Base-by-base conservation (phyloP, 345 rosid genomes). In the Gynandropsis gynandra region DNA sequence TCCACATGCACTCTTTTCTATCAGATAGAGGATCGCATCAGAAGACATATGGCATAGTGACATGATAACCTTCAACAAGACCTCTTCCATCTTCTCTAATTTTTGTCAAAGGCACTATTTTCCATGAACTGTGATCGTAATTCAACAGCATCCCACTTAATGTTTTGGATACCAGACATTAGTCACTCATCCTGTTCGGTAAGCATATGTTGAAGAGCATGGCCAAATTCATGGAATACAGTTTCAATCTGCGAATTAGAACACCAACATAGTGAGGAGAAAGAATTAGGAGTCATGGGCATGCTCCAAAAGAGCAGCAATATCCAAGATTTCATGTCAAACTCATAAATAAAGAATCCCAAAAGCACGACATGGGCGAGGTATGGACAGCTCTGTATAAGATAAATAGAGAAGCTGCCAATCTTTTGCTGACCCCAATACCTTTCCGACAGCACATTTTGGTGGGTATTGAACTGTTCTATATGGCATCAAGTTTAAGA, bases 121-220 rank as follows among this genome's bases (percentile, higher is more conserved):
- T 90, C 96, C 98, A 90, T 90, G 68, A 90, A 90, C 61, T 90
- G 96, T 9, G 98, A 90, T 41, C 96, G 95, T 66, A 90, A 71
- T 66, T 90, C 96, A 65, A 90, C 85, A 58, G 98, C 98, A 74
- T 90, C 98, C 98, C 98, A 87, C 67, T 90, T 95, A 18, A 90
- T 72, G 55, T 87, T 89, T 27, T 89, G 76, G 50, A 76, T 78
- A 47, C 96, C 98, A 74, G 98, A 73, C 49, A 87, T 92, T 46
- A 90, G 82, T 41, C 98, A 85, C 73, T 90, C 98, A 19, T 90
- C 96, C 66, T 78, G 77, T 70, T 72, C 80, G 61, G 98, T 90
- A 50, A 90, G 85, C 96, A 90, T 90, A 68, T 87, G 95, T 77
- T 90, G 98, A 71, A 90, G 93, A 52, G 98, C 87, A 56, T 90